These are phyloP conservation scores for Parasitella parasitica DNA, from an alignment of 371 early-diverging fungal genomes.

Conservation along the genomic window DNA sequence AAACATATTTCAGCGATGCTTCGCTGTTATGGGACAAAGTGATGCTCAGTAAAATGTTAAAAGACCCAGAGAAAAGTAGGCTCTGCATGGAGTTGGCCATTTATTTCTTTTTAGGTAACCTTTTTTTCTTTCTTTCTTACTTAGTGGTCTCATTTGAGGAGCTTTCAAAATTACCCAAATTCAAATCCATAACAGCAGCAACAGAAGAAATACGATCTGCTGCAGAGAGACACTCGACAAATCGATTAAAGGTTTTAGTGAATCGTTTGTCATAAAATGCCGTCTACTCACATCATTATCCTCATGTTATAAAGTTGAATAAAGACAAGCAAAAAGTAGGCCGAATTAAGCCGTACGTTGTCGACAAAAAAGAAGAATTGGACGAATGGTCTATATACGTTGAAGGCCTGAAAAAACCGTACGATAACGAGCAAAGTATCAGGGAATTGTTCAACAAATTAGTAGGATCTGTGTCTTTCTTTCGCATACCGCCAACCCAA, in stretches of 20 bases:
- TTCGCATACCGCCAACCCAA: slow-evolving; percentile 32
- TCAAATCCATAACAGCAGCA: slow-evolving; percentile 22
- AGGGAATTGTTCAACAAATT: slow-evolving; percentile 19
- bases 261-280: no score
- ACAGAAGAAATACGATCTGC: slow-evolving; percentile 30
- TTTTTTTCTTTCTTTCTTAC: neutral
- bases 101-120: no score
- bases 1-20: slow-evolving; percentile 47
- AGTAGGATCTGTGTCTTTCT: slow-evolving; percentile 36
- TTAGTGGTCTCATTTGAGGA: slow-evolving; percentile 29
- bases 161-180: slow-evolving; percentile 15
- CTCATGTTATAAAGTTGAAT: neutral
- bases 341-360: slow-evolving; percentile 37
- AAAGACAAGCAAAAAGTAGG: slow-evolving; percentile 13
- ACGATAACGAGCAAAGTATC: slow-evolving; percentile 26
- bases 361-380: slow-evolving; percentile 27
- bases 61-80: slow-evolving; percentile 36
- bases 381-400: slow-evolving; percentile 49
- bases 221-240: slow-evolving; percentile 4
- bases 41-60: slow-evolving; percentile 23
- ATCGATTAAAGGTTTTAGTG: slow-evolving; percentile 26
- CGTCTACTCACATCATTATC: neutral
- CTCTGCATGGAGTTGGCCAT: no score
- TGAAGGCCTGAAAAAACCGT: slow-evolving; percentile 30
- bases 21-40: slow-evolving; percentile 43